These are phyloP conservation scores for Crassisporium funariophilum DNA, from an alignment of 768 basidiomycete genomes.

Conservation along the genomic window DNA sequence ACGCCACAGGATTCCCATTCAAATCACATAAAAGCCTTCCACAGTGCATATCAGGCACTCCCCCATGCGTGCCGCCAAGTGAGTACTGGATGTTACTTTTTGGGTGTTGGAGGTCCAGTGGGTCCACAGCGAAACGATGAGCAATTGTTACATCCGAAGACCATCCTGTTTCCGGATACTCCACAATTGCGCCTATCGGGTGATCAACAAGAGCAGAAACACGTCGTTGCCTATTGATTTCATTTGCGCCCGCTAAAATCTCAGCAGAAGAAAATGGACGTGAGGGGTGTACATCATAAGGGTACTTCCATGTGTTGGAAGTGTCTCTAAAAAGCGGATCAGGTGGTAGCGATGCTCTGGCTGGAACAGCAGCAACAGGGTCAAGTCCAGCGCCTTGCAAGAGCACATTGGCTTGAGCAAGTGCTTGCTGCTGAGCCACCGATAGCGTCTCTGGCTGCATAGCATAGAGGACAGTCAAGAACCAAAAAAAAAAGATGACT, in stretches of 20 bases:
- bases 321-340: too few relatives aligned
- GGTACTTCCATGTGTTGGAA: too few relatives aligned
- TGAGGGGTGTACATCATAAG: background rate
- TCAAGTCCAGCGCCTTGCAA: too few relatives aligned
- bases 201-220: conserved; percentile 1
- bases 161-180: conserved; percentile 4
- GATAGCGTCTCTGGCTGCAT: too few relatives aligned
- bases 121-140: conserved; percentile 2
- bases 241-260: background rate
- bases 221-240: background rate
- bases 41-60: background rate
- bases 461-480: too few relatives aligned
- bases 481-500: too few relatives aligned
- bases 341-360: too few relatives aligned
- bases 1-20: background rate
- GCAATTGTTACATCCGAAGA: background rate
- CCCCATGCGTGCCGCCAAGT: conserved; percentile 4
- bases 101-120: background rate
- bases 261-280: background rate
- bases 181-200: background rate
- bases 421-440: too few relatives aligned
- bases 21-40: background rate
- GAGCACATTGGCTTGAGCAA: too few relatives aligned
- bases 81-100: conserved; percentile 6
- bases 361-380: too few relatives aligned